Percentiles rank a stretch among this genome's conserved stretches.
These are phyloP conservation scores for Carpinus viminea DNA, from an alignment of 306 rosid genomes.

Conservation along the genomic window DNA sequence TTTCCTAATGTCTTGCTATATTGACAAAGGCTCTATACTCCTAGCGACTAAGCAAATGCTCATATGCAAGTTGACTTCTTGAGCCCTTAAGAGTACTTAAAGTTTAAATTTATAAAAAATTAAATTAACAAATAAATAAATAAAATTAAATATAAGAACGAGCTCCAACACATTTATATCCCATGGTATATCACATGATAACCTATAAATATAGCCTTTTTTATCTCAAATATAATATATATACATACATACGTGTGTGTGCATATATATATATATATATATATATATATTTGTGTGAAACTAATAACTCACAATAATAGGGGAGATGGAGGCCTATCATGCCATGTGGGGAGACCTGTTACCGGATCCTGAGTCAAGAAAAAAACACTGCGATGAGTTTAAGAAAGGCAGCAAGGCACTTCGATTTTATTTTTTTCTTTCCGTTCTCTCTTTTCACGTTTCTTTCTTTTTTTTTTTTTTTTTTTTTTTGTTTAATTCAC, in stretches of 20 bases:
- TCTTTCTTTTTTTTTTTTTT: background rate
- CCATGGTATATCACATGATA: background rate
- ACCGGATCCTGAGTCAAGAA: constrained; percentile 70
- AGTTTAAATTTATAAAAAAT: too few species aligned
- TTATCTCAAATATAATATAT: background rate
- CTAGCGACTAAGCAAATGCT: too few species aligned
- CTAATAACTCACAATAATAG: constrained; percentile 57
- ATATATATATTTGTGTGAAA: background rate
- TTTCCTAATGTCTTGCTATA: too few species aligned
- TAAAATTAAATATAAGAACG: too few species aligned
- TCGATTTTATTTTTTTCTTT: background rate
- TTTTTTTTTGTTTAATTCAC: background rate
- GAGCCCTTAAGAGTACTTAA: too few species aligned
- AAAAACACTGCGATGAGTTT: constrained; percentile 15
- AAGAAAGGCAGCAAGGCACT: constrained; percentile 20
- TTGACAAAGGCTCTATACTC: too few species aligned
- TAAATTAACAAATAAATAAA: too few species aligned
- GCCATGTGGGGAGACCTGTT: constrained; percentile 75
- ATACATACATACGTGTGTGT: background rate
- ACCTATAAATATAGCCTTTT: background rate
- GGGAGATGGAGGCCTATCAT: constrained; percentile 62
- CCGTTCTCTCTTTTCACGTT: background rate
- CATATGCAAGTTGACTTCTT: too few species aligned
- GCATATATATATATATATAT: too few species aligned
- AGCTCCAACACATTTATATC: background rate